Base-by-base conservation (phyloP, 345 rosid species). In the Isatis tinctoria region DNA sequence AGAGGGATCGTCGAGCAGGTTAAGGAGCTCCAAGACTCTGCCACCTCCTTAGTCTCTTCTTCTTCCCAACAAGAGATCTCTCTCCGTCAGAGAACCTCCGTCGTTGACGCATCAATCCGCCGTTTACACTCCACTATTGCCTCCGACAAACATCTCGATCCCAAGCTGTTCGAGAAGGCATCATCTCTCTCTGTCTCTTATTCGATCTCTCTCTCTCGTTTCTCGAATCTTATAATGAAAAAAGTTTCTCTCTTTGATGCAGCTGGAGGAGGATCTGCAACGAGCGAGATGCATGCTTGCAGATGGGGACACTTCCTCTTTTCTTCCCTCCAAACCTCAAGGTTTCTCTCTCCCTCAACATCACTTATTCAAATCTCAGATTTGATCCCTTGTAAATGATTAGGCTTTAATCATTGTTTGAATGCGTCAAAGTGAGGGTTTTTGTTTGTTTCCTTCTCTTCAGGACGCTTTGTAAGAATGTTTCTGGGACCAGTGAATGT, bases 401-500 rank as follows among this genome's bases (percentile, higher is more conserved):
- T 63, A 41, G 17, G 45, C 37, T 43, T n/a, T 61, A 0, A n/a
- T 63, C 3, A 49, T 3, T 56, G 28, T 30, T 13, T 70, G 43
- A 16, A 32, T 45, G 58, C 17, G 10, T 28, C 7, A 32, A 17
- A 5, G 11, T 28, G 52, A 4, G 67, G 26, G 26, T 16, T 10
- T 37, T 27, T 26, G 1, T 35, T 8, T 8, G 8, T 33, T 1
- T 8, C 2, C 2, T 40, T 5, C 3, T 63, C 6, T n/a, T 54
- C 20, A 90, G 98, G 88, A 28, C 70, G 84, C 17, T 90, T 96
- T 60, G 81, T 96, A 12, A 88, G 81, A 78, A 90, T 85, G 96
- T 92, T 96, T 78, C 57, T 96, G 81, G 99, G 99, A 14, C 98
- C 99, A 49, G 87, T 96, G 60, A 96, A 92, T 79, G 99, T 96